Evolutionary conservation across 1,284 basidiomycete species (phyloP), one percentile per base, ranked within the genome.

Genomic region (Apiotrichum laibachii): DNA sequence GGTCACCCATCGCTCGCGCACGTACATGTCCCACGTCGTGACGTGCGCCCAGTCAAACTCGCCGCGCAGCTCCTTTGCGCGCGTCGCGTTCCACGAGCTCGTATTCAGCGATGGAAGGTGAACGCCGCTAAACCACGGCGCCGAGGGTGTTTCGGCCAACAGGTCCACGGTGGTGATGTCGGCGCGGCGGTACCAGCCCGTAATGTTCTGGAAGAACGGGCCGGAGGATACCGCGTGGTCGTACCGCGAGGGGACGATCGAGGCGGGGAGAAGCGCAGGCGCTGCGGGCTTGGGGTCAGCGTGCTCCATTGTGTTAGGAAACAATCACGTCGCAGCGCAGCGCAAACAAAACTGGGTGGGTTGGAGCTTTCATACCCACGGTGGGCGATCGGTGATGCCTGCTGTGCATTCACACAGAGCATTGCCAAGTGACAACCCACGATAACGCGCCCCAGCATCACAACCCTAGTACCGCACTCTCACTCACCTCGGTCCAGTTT

Each of bases 111-210:
- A 53, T 1, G 68, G 70, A 2, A 69, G 33, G 40, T 59, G 48
- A 2, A 71, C 67, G 43, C 67, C 55, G 39, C 57, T 44, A 50
- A 70, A 72, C 62, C 69, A 75, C 1, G 55, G 53, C 45, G 53
- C 22, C 46, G 56, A 56, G n/a, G 44, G 55, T 5, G 44, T 21
- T 4, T 52, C n/a, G 13, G 39, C 16, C 2, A 57, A 11, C 35
- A 68, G 62, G 33, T 63, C 60, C 8, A 70, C 48, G 1, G 67
- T 57, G 46, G 76, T 69, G 6, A 68, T 60, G 2, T 47, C 53
- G 0, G 73, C 75, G 3, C 70, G 61, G 4, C 76, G 70, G 58
- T 77, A 76, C 63, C 77, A 77, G 9, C 77, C 77, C 2, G 76
- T 77, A 45, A 79, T 73, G 63, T 78, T 79, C 44, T 57, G 65